Percentiles rank a stretch among this genome's conserved stretches.
Evolutionary conservation across 352 stramenopile species (phyloP).

Genomic region (Globisporangium uncinulatum): DNA sequence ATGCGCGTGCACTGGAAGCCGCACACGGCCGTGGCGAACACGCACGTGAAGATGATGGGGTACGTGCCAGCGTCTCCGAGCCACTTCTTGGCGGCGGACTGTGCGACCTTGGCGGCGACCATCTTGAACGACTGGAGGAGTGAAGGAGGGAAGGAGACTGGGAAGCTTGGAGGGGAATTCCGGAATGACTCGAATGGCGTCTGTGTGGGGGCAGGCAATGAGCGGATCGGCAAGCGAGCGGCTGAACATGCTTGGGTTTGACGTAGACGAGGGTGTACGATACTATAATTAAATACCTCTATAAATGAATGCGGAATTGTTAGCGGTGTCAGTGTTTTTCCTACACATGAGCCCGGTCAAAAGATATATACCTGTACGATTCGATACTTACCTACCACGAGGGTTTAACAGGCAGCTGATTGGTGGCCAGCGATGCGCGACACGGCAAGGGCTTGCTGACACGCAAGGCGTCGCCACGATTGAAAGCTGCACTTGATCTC

Average conservation of each 20-base stretch:
- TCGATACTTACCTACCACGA: too few relatives aligned
- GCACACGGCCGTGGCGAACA: constrained; percentile 51
- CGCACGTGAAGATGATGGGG: constrained; percentile 69
- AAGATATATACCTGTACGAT: too few relatives aligned
- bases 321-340: too few relatives aligned
- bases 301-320: too few relatives aligned
- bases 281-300: too few relatives aligned
- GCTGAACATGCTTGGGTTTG: constrained; percentile 23
- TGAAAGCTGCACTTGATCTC: too few relatives aligned
- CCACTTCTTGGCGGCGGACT: constrained; percentile 58
- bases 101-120: constrained; percentile 37
- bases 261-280: too few relatives aligned
- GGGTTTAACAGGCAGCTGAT: too few relatives aligned
- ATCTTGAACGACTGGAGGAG: constrained; percentile 30
- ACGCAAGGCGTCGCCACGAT: too few relatives aligned
- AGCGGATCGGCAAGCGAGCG: neutral
- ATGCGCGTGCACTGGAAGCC: constrained; percentile 74
- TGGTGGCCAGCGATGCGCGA: too few relatives aligned
- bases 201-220: neutral
- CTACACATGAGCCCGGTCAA: too few relatives aligned
- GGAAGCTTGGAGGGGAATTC: constrained; percentile 31
- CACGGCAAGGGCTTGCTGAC: too few relatives aligned
- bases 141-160: constrained; percentile 3
- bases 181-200: constrained; percentile 40
- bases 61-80: constrained; percentile 74